A percentile compares a stretch with the other conserved stretches of the same genome.
phyloP scores from a whole-genome alignment of 108 stramenopile genomes.

The Skeletonema marinoi region DNA sequence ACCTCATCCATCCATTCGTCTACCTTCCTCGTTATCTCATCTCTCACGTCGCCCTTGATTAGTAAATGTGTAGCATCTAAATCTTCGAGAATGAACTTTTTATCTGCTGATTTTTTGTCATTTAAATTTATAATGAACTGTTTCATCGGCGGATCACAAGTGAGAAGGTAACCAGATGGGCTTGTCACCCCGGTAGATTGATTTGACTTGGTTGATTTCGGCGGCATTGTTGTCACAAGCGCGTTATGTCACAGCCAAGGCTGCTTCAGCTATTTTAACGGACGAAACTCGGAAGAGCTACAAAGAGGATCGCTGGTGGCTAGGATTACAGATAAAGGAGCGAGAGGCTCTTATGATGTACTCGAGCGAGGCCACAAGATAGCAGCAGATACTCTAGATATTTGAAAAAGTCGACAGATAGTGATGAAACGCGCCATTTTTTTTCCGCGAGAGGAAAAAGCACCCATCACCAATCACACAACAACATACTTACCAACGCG shows the following conservation, averaged over 20 bases:
- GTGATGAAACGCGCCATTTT: too few relatives aligned
- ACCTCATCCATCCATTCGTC: conserved; percentile 79
- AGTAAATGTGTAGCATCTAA: conserved; percentile 83
- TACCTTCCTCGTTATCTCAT: conserved; percentile 77
- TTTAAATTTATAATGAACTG: conserved; percentile 79
- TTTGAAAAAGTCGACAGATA: too few relatives aligned
- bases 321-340: too few relatives aligned
- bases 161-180: conserved; percentile 74
- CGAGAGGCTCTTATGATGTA: too few relatives aligned
- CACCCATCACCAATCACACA: too few relatives aligned
- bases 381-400: too few relatives aligned
- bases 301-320: too few relatives aligned
- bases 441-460: too few relatives aligned
- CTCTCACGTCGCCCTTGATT: conserved; percentile 63
- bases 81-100: conserved; percentile 85
- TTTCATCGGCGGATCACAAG: conserved; percentile 85
- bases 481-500: too few relatives aligned
- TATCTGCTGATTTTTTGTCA: conserved; percentile 69
- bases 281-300: too few relatives aligned
- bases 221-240: background rate
- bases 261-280: too few relatives aligned
- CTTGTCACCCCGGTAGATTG: conserved; percentile 24
- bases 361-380: too few relatives aligned
- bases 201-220: conserved; percentile 12
- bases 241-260: background rate